Conservation (phyloP, 345 rosid species). For the Murraya paniculata region DNA sequence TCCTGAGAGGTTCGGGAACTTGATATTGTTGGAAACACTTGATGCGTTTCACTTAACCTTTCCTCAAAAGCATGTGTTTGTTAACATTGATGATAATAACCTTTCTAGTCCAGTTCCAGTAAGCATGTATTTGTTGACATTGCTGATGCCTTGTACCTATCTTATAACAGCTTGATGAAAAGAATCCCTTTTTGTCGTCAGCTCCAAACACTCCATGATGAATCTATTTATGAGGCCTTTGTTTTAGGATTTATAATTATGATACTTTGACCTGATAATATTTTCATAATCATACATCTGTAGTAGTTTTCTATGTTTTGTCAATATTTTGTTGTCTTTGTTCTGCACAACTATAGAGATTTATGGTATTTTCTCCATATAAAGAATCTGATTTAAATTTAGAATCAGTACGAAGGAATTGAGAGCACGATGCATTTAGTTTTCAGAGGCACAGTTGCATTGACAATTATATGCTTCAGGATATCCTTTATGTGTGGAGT, state of each 20-base stretch:
- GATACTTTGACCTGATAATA: background rate
- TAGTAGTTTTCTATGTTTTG: background rate
- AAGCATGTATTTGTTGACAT: background rate
- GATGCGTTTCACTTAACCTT: background rate
- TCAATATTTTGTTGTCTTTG: background rate
- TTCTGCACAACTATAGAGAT: background rate
- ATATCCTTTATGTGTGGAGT: background rate
- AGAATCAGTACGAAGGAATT: background rate
- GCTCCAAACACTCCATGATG: conserved; percentile 2
- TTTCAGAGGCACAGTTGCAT: background rate
- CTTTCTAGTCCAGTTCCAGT: background rate
- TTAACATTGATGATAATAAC: background rate
- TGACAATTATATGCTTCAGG: background rate
- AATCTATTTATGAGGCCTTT: background rate
- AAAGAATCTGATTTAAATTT: background rate
- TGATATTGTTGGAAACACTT: conserved; percentile 5
- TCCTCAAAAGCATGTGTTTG: background rate
- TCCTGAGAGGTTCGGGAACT: background rate
- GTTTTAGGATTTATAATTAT: background rate
- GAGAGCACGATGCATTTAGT: background rate
- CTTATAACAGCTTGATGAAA: background rate
- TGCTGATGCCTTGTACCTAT: conserved; percentile 1
- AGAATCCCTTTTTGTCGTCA: conserved; percentile 7
- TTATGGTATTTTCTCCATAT: background rate
- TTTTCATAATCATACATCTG: background rate